Base-by-base conservation (phyloP, 2,329 filamentous ascomycete species). In the Bimuria novae-zelandiae region DNA sequence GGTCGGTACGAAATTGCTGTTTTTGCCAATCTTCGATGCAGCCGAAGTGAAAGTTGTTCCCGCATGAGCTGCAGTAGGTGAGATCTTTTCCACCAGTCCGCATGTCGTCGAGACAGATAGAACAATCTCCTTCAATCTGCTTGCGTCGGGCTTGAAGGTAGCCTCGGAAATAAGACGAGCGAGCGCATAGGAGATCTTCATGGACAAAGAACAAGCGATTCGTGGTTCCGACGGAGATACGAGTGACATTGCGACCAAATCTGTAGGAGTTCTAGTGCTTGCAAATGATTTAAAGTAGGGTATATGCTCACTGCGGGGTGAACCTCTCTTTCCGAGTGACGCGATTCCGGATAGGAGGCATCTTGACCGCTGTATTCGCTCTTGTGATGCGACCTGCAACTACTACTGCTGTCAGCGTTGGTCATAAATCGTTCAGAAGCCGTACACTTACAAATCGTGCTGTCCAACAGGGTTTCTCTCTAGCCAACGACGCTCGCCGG, bases 121-220 rank as follows among this genome's bases (percentile, higher is more conserved):
- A 51, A 33, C 63, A 67, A 4, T 62, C 48, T 3, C 32, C 61
- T 22, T 43, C 21, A 23, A 61, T 43, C 1, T 25, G 11, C 43
- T 63, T 62, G 22, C 62, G 56, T 1, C 55, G 35, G 4, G 33
- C 27, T 41, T 65, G 63, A 10, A 65, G n/a, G 7, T 50, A 17
- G 0, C 44, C 33, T 14, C 50, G 51, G 51, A 67, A 66, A 22
- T 49, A 60, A 0, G 8, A 16, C 11, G 62, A 68, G 7, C 50
- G 58, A 3, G 47, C 43, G 33, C 61, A 64, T 7, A 65, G 44
- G 7, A 62, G 51, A 23, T 65, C 63, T 55, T 57, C 56, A 48
- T 68, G 64, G 33, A 67, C 50, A 14, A 46, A 46, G 48, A 62
- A 67, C 6, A 35, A 36, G 12, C 51, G 33, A 12, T 25, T 33